Conservation (phyloP, 371 early-diverging fungal genomes). For the Dinochytrium kinnereticum region DNA sequence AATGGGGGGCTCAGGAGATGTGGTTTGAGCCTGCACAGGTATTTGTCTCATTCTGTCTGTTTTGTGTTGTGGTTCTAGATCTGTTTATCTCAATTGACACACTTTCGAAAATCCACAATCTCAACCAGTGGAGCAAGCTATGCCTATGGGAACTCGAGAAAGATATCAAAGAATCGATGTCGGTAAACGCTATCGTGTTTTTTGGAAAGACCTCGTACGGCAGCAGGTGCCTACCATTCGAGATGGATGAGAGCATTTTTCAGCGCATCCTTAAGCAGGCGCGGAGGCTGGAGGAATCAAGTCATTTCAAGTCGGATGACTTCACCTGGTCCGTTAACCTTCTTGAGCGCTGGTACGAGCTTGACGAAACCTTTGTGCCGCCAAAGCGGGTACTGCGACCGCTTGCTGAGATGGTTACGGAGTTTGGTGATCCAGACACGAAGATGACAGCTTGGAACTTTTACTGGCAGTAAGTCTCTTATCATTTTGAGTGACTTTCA, state of each 20-base stretch:
- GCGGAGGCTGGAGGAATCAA: neutral
- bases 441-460: neutral
- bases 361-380: conserved; percentile 23
- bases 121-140: neutral
- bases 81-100: neutral
- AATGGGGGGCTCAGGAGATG: neutral
- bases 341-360: conserved; percentile 22
- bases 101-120: neutral
- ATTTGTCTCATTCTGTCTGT: too few relatives aligned
- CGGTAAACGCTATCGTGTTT: conserved; percentile 22
- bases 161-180: conserved; percentile 16
- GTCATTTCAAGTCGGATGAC: neutral
- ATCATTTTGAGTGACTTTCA: too few relatives aligned
- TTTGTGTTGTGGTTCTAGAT: too few relatives aligned
- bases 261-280: conserved; percentile 10
- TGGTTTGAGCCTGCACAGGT: conserved; percentile 1
- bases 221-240: neutral
- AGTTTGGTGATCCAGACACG: neutral
- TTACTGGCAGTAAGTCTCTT: neutral
- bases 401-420: neutral
- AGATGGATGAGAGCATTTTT: conserved; percentile 24
- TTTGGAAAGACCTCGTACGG: conserved; percentile 21
- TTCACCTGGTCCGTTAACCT: neutral
- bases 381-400: conserved; percentile 11
- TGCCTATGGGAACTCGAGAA: conserved; percentile 6